A percentile compares a stretch with the other conserved stretches of the same genome.
Conservation (phyloP, 441 rosid genomes). For the Populus hybrid region DNA sequence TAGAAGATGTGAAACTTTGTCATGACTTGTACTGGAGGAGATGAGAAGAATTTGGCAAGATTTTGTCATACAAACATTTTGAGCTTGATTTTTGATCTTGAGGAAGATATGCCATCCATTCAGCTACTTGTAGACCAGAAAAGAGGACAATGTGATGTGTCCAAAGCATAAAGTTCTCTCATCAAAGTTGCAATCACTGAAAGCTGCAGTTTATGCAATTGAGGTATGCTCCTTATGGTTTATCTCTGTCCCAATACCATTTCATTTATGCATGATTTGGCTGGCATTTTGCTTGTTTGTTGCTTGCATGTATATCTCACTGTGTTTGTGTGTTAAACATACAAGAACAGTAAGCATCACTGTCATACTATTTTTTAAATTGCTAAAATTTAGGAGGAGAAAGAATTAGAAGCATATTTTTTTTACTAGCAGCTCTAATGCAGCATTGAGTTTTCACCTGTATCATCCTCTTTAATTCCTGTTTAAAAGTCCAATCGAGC, state of each 20-base stretch:
- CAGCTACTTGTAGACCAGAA: slow-evolving; percentile 75
- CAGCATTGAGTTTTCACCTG: no score
- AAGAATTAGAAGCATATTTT: no score
- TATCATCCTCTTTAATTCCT: background rate
- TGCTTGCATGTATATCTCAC: background rate
- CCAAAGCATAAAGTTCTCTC: slow-evolving; percentile 33
- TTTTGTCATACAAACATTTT: slow-evolving; percentile 85
- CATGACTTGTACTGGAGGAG: slow-evolving; percentile 95
- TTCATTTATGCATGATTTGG: background rate
- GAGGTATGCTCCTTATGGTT: slow-evolving; percentile 53
- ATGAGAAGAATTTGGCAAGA: slow-evolving; percentile 75
- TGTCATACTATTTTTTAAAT: background rate
- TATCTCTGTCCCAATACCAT: background rate
- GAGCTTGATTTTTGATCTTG: slow-evolving; percentile 87
- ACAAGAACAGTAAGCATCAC: background rate
- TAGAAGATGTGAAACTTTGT: slow-evolving; percentile 62
- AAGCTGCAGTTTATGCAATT: slow-evolving; percentile 86
- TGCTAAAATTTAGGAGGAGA: background rate
- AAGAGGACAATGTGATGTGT: slow-evolving; percentile 36
- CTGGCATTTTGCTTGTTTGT: no score
- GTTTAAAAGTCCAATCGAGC: background rate
- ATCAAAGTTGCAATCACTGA: slow-evolving; percentile 71
- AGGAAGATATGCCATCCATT: slow-evolving; percentile 84
- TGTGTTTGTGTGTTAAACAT: background rate
- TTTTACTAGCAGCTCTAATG: background rate